phyloP scores from a whole-genome alignment of 192 early-diverging fungal genomes.

The Coemansia sp. region DNA sequence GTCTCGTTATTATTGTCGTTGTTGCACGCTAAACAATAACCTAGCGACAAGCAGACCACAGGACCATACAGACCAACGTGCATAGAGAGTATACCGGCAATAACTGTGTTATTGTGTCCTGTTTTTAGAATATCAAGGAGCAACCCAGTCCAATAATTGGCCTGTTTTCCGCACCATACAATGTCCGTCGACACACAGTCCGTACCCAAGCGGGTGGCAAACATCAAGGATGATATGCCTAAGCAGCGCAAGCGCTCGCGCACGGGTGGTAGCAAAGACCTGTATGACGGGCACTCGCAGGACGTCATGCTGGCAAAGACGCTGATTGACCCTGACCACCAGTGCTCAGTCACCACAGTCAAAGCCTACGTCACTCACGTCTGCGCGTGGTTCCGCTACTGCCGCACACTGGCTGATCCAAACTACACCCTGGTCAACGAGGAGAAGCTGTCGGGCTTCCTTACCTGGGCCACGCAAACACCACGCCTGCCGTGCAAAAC shows the following conservation, averaged over 20 bases:
- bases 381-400: conserved; percentile 56
- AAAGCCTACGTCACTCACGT: conserved; percentile 56
- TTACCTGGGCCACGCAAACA: conserved; percentile 55
- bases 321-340: conserved; percentile 56
- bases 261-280: conserved; percentile 54
- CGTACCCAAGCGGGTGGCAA: conserved; percentile 33
- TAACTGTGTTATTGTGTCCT: background rate
- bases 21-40: background rate
- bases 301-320: conserved; percentile 56
- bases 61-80: background rate
- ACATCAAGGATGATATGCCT: conserved; percentile 32
- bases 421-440: conserved; percentile 54
- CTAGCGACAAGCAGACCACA: background rate
- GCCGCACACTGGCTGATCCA: conserved; percentile 47
- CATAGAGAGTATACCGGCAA: background rate
- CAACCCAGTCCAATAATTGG: background rate
- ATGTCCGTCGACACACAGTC: conserved; percentile 20
- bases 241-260: conserved; percentile 56
- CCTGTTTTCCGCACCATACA: background rate
- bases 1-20: background rate
- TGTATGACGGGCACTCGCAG: conserved; percentile 55
- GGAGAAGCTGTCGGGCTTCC: conserved; percentile 54
- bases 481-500: conserved; percentile 55
- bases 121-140: background rate
- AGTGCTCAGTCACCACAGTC: conserved; percentile 55